Evolutionary conservation across 352 stramenopile genomes (phyloP), one percentile per base, ranked within the genome.

Genomic region (Phytophthora pisi): DNA sequence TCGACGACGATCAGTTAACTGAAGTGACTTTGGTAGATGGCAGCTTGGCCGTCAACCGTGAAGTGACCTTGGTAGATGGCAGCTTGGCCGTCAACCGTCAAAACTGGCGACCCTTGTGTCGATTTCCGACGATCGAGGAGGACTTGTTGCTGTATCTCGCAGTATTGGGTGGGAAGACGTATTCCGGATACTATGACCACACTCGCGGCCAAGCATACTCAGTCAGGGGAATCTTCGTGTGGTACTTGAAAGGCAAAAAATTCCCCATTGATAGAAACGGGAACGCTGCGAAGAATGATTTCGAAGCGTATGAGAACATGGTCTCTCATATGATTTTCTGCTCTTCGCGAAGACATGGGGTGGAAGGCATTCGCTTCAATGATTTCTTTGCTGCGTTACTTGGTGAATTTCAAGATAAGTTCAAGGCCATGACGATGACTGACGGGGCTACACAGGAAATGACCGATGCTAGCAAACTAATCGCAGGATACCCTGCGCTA

Each of bases 121-220:
- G 23, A 2, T 64, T 50, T 30, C 46, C 57, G 4, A 24, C 28
- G 4, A 30, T 64, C 2, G 34, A 64, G 6, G 57, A 64, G 46
- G 57, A 64, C 46, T 16, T 68, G 34, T 26, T 68, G 23, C 36
- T 58, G 2, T 62, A 68, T 24, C 52, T 68, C 8, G 43, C 61
- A 5, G 18, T 68, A 9, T 20, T 68, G 13, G 52, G 61, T n/a
- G 52, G 61, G 31, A 57, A 52, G 34, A 50, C 30, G 3, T 68
- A 26, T 40, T 60, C 60, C 20, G 15, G 20, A 2, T 61, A 67
- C 43, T 61, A 45, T 57, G 23, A 38, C 11, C 24, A 31, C 7
- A 5, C 4, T 7, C 2, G 7, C 4, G 7, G 6, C 4, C 40
- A 31, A 10, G 30, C 13, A 4, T 30, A 64, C n/a, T 52, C 36